Conservation (phyloP, 805 yeast genomes). For the Metahyphopichia silvanorum region DNA sequence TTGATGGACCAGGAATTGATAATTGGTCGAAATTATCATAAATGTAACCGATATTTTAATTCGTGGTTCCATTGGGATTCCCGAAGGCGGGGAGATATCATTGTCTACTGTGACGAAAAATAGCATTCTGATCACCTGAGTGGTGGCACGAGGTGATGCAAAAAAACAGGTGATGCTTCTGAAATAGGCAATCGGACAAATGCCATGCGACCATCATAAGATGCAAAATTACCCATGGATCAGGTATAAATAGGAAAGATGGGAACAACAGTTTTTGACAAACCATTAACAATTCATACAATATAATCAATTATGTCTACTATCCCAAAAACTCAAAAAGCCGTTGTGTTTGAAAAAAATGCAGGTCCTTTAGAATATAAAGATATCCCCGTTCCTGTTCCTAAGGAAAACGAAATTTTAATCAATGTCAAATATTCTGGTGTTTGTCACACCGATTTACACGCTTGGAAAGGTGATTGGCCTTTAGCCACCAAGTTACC, state of each 20-base stretch:
- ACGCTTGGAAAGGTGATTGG: slow-evolving; percentile 49
- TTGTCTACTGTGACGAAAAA: slow-evolving; percentile 67
- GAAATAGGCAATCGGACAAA: too few species aligned
- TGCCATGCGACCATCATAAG: too few species aligned
- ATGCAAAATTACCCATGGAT: too few species aligned
- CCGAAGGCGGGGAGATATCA: slow-evolving; percentile 74
- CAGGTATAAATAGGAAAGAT: background rate
- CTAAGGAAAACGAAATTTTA: slow-evolving; percentile 39
- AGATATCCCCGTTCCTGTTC: slow-evolving; percentile 41
- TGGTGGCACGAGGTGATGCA: too few species aligned
- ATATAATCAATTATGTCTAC: slow-evolving; percentile 16
- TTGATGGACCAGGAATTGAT: slow-evolving; percentile 40
- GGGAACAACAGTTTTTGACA: background rate
- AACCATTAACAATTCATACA: background rate
- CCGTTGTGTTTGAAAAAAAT: slow-evolving; percentile 39
- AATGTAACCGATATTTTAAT: slow-evolving; percentile 63
- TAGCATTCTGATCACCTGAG: too few species aligned
- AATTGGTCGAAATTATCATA: slow-evolving; percentile 43
- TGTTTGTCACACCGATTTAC: slow-evolving; percentile 46
- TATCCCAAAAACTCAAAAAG: slow-evolving; percentile 41
- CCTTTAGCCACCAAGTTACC: slow-evolving; percentile 44
- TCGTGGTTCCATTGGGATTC: slow-evolving; percentile 82
- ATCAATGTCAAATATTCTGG: slow-evolving; percentile 45
- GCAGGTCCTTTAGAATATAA: slow-evolving; percentile 41
- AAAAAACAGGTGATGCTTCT: too few species aligned